Conservation (phyloP, 257 asterid genomes). For the Petunia secreta region DNA sequence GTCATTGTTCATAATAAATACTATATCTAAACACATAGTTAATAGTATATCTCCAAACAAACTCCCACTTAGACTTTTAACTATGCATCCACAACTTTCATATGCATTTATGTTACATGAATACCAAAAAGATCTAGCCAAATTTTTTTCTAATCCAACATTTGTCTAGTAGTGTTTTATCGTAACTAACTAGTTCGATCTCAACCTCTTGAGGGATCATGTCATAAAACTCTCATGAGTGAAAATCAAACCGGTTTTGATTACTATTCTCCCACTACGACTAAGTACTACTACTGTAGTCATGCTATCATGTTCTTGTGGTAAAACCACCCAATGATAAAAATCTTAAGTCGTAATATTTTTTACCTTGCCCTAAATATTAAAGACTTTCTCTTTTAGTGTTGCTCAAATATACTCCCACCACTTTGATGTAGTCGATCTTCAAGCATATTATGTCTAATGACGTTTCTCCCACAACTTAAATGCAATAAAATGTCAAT, state of each 20-base stretch:
- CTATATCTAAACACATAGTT: not conserved
- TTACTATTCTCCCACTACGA: not conserved
- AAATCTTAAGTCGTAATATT: too few species aligned
- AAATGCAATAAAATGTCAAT: too few species aligned
- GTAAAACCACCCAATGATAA: too few species aligned
- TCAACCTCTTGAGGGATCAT: not conserved
- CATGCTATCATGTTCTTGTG: too few species aligned
- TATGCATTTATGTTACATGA: too few species aligned
- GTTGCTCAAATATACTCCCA: not conserved
- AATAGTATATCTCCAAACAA: too few species aligned
- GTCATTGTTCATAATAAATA: too few species aligned
- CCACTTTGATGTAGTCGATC: too few species aligned
- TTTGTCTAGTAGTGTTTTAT: not conserved
- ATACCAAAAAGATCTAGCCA: not conserved
- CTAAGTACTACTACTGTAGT: not conserved
- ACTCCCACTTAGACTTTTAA: too few species aligned
- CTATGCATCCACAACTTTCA: not conserved
- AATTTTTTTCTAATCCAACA: not conserved
- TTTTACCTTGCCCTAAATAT: too few species aligned
- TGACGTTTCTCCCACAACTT: too few species aligned
- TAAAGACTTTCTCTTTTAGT: not conserved
- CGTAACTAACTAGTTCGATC: not conserved
- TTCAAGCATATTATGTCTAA: too few species aligned
- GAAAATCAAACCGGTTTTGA: not conserved
- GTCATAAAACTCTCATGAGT: not conserved